phyloP scores from a whole-genome alignment of 257 asterid genomes.

The Henckelia pumila region DNA sequence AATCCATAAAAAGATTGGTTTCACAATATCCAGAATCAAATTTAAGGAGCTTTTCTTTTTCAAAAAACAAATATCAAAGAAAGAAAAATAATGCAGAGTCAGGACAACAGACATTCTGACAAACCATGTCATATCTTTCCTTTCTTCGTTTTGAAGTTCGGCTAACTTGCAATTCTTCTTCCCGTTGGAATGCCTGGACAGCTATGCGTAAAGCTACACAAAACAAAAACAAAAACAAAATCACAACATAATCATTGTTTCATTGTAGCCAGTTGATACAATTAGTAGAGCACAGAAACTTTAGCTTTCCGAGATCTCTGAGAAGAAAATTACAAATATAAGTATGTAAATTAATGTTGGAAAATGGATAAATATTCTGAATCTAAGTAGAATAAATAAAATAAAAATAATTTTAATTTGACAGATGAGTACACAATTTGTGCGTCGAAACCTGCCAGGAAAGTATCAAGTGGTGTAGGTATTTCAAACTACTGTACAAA shows the following conservation, averaged over 20 bases:
- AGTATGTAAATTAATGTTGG: neutral
- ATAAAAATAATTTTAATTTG: neutral
- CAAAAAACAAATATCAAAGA: too few species aligned
- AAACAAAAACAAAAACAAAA: neutral
- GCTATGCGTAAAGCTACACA: conserved; percentile 81
- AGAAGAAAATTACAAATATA: neutral
- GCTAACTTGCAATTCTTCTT: conserved; percentile 66
- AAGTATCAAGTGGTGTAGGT: neutral
- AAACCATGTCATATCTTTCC: conserved; percentile 73
- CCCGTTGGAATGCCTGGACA: conserved; percentile 81
- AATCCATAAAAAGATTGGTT: neutral
- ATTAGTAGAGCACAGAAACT: conserved; percentile 11
- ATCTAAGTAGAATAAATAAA: too few species aligned
- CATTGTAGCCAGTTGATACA: neutral
- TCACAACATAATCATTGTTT: neutral
- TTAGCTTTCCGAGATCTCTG: conserved; percentile 4
- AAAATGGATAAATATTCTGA: neutral
- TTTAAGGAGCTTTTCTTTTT: neutral
- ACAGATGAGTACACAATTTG: too few species aligned
- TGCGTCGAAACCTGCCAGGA: neutral
- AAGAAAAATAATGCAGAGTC: neutral
- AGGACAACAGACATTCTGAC: conserved; percentile 19
- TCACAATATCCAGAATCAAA: neutral
- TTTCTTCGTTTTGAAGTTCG: conserved; percentile 61
- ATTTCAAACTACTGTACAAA: neutral